Evolutionary conservation across 2,329 filamentous ascomycete species (phyloP), one percentile per base, ranked within the genome.

Genomic region (Colletotrichum sp.): DNA sequence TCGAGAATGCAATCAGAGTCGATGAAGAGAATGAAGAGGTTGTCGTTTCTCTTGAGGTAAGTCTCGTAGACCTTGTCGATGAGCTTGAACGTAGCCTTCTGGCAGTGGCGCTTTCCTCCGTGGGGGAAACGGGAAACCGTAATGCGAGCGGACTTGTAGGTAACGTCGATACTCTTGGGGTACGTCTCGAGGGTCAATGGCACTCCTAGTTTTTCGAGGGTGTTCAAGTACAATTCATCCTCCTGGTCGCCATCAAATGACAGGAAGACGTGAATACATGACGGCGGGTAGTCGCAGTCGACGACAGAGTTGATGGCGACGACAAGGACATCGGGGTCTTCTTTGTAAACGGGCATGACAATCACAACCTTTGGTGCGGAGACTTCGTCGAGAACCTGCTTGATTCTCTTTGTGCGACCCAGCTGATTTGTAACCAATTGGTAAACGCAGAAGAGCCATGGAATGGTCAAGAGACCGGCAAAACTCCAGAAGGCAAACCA

Each of bases 401-500:
- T 96, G 81, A 98, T 95, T 68, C 94, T 91, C 82, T 95, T 95
- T 56, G 90, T 93, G 77, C 95, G 92, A 26, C 96, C 96, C 30
- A 98, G 89, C 38, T 95, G 94, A 79, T 97, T 94, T 10, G 95
- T 98, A 72, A 98, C 94, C 7, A 98, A 90, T 81, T 97, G 94
- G 82, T 97, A 98, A 71, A 98, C 91, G 84, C 96, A 98, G 81
- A 98, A 94, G 5, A 98, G 89, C 95, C 96, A 98, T 1, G 97
- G 97, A 2, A 98, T 89, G 1, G 94, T 95, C 73, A 99, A 87
- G 12, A 98, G 91, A 77, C 92, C 91, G 1, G 96, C 94, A 79
- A 98, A 98, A 32, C 94, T 93, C 93, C 95, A 98, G 84, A 98
- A 98, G 5, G 96, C 96, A 81, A 98, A 98, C 94, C 95, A 97